Conservation (phyloP, 1,284 basidiomycete genomes). For the Puccinia novopanici region DNA sequence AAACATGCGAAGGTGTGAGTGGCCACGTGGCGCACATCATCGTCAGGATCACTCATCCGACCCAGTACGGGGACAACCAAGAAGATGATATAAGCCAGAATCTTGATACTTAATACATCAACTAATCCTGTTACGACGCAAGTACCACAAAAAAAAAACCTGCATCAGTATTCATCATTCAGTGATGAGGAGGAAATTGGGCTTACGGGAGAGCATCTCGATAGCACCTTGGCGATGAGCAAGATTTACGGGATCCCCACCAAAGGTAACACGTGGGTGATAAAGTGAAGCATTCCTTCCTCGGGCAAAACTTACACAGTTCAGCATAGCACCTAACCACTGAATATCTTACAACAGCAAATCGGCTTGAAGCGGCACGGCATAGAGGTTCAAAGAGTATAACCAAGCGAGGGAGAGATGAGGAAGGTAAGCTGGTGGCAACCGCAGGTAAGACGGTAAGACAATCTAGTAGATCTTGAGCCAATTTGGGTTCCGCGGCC, state of each 20-base stretch:
- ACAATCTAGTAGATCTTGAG: conserved; percentile 90
- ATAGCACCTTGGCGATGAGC: conserved; percentile 83
- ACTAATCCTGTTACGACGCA: conserved; percentile 71
- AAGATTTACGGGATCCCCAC: conserved; percentile 78
- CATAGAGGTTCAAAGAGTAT: conserved; percentile 76
- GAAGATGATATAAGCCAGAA: conserved; percentile 95
- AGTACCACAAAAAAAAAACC: background rate
- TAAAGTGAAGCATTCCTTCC: conserved; percentile 82
- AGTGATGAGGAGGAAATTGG: background rate
- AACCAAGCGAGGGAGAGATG: conserved; percentile 70
- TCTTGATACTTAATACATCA: conserved; percentile 86
- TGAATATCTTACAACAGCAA: conserved; percentile 83
- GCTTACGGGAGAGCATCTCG: conserved; percentile 85
- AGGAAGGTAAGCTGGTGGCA: conserved; percentile 72
- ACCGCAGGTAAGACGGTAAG: conserved; percentile 85
- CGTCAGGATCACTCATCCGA: conserved; percentile 93
- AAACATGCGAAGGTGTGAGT: conserved; percentile 96
- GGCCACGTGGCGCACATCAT: conserved; percentile 84
- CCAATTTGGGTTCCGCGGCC: conserved; percentile 59
- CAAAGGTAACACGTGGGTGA: conserved; percentile 81
- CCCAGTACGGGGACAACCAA: conserved; percentile 94
- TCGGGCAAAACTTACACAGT: conserved; percentile 81
- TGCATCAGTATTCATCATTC: background rate
- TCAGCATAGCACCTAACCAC: conserved; percentile 84
- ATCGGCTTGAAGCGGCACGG: conserved; percentile 76